Conservation (phyloP, 1,284 basidiomycete genomes). For the Ceratorhiza oryzae-sativae region DNA sequence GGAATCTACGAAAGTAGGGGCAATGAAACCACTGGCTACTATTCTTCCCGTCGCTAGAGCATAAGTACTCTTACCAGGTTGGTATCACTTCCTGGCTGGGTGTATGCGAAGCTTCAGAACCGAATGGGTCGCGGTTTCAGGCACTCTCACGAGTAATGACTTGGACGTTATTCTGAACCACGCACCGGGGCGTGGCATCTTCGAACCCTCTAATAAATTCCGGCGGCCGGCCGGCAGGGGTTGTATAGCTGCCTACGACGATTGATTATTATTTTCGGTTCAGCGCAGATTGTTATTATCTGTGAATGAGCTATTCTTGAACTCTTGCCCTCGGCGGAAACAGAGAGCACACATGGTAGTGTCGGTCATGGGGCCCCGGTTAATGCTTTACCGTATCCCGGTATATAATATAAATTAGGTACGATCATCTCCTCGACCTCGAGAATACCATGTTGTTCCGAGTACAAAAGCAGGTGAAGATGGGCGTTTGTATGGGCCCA, state of each 20-base stretch:
- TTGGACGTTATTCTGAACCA: neutral
- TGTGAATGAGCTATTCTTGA: neutral
- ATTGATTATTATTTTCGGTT: neutral
- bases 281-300: neutral
- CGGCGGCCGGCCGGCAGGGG: neutral
- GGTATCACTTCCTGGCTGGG: neutral
- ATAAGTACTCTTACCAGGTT: constrained; percentile 3
- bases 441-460: neutral
- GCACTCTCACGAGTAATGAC: neutral
- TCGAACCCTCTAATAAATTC: neutral
- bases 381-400: constrained; percentile 15
- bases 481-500: neutral
- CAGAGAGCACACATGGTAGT: neutral
- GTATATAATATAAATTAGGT: constrained; percentile 16
- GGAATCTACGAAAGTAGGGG: neutral
- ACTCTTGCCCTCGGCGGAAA: neutral
- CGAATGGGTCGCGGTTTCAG: neutral
- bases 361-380: constrained; percentile 22
- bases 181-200: neutral
- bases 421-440: constrained; percentile 6
- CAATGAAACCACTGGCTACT: neutral
- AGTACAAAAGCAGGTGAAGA: constrained; percentile 9
- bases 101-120: neutral
- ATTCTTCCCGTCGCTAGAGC: neutral
- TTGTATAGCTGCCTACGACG: neutral